Conservation (phyloP, 2,329 filamentous ascomycete species). For the Epichloe elymi region DNA sequence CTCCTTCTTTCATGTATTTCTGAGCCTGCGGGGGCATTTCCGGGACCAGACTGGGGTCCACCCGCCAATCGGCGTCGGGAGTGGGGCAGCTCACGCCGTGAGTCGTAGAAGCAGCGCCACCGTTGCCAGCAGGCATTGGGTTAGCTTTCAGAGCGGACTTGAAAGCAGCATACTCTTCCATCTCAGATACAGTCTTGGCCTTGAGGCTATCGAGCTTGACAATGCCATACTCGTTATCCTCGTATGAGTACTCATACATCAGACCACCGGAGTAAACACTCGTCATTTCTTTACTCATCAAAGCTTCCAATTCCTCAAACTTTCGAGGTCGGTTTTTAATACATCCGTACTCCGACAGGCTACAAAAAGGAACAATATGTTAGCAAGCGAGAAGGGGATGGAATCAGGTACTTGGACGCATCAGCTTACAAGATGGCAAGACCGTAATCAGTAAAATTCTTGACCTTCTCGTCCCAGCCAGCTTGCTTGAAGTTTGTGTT, state of each 20-base stretch:
- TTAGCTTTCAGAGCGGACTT: conserved; percentile 33
- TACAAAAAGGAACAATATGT: conserved; percentile 7
- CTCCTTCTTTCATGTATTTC: conserved; percentile 40
- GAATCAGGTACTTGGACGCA: neutral
- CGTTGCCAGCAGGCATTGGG: conserved; percentile 36
- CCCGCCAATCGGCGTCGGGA: conserved; percentile 34
- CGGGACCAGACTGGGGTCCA: conserved; percentile 36
- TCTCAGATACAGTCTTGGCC: conserved; percentile 40
- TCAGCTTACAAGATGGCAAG: conserved; percentile 60
- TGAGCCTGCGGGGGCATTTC: conserved; percentile 36
- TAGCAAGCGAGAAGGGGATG: neutral
- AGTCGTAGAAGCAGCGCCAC: conserved; percentile 35
- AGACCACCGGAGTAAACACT: conserved; percentile 87
- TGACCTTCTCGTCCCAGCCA: conserved; percentile 80
- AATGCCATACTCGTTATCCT: conserved; percentile 68
- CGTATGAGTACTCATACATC: conserved; percentile 86
- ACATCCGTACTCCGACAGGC: conserved; percentile 89
- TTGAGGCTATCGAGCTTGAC: conserved; percentile 52
- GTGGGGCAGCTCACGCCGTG: conserved; percentile 36
- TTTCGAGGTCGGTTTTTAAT: conserved; percentile 59
- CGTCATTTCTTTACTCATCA: conserved; percentile 79
- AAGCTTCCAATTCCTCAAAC: conserved; percentile 64
- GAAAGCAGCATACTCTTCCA: conserved; percentile 46
- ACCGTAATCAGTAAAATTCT: conserved; percentile 76
- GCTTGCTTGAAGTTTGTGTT: conserved; percentile 55